phyloP scores from a whole-genome alignment of 2,329 filamentous ascomycete species.

The Pseudogymnoascus sp. region DNA sequence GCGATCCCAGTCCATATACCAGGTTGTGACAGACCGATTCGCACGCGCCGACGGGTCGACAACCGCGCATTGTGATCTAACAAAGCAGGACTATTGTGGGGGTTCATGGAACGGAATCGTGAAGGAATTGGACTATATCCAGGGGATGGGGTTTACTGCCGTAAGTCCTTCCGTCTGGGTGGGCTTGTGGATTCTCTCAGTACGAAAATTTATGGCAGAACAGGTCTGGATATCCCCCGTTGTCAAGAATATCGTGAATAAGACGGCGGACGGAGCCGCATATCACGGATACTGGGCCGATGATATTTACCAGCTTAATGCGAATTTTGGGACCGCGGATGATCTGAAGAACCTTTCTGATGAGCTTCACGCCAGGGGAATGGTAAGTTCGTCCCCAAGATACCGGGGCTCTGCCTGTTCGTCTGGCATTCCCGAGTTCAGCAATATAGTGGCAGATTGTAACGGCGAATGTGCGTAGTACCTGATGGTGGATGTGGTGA shows the following conservation, averaged over 20 bases:
- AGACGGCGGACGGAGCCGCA: slow-evolving; percentile 30
- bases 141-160: slow-evolving; percentile 30
- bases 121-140: slow-evolving; percentile 38
- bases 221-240: slow-evolving; percentile 38
- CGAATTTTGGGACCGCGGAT: slow-evolving; percentile 47
- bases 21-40: slow-evolving; percentile 34
- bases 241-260: slow-evolving; percentile 30
- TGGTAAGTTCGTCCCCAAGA: slow-evolving; percentile 31
- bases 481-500: slow-evolving; percentile 52
- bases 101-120: slow-evolving; percentile 38
- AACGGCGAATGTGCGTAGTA: slow-evolving; percentile 29
- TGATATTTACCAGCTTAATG: slow-evolving; percentile 42
- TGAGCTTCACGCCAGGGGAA: slow-evolving; percentile 44
- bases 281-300: slow-evolving; percentile 39
- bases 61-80: slow-evolving; percentile 21
- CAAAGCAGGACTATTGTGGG: slow-evolving; percentile 34
- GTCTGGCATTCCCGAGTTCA: not conserved
- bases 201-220: slow-evolving; percentile 1
- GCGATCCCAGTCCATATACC: slow-evolving; percentile 32
- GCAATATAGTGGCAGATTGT: not conserved
- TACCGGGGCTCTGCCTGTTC: not conserved
- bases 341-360: slow-evolving; percentile 49
- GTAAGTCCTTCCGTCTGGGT: slow-evolving; percentile 14
- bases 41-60: slow-evolving; percentile 29
- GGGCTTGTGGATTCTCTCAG: not conserved